Evolutionary conservation across 129 eudicot species (phyloP).

Genomic region (Logfia minima): DNA sequence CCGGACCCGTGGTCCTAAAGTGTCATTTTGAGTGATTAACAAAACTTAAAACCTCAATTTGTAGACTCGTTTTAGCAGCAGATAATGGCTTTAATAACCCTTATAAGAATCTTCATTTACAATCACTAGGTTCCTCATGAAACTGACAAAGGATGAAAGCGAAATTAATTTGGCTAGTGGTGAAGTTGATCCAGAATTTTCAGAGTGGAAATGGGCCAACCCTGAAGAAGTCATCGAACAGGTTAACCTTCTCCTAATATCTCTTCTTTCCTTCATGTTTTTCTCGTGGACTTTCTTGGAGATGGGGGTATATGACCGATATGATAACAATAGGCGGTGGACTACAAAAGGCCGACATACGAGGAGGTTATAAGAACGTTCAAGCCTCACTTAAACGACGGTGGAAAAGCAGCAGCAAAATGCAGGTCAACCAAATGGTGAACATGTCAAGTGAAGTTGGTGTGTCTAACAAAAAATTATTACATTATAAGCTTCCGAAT

Average conservation of each 20-base stretch:
- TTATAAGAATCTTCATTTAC: neutral
- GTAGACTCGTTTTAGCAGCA: neutral
- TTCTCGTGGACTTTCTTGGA: neutral
- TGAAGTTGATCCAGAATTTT: slow-evolving; percentile 83
- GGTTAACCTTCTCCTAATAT: slow-evolving; percentile 37
- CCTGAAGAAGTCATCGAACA: slow-evolving; percentile 91
- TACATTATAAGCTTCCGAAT: slow-evolving; percentile 19
- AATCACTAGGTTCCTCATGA: slow-evolving; percentile 79
- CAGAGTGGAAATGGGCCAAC: slow-evolving; percentile 98
- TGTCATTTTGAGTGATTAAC: neutral
- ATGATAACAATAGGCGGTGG: slow-evolving; percentile 74
- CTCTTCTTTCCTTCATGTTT: slow-evolving; percentile 7
- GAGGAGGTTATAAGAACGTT: slow-evolving; percentile 82
- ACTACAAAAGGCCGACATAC: slow-evolving; percentile 97
- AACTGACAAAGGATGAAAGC: slow-evolving; percentile 65
- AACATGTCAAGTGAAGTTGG: slow-evolving; percentile 16
- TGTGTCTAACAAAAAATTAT: slow-evolving; percentile 19
- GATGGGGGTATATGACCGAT: neutral
- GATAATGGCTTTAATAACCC: slow-evolving; percentile 1
- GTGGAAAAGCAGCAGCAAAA: slow-evolving; percentile 68
- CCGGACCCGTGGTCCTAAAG: neutral
- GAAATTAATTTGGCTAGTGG: slow-evolving; percentile 85
- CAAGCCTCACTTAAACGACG: slow-evolving; percentile 47
- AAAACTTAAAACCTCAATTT: neutral
- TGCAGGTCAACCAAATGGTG: slow-evolving; percentile 88